Evolutionary conservation across 2,329 filamentous ascomycete genomes (phyloP).

Genomic region (Xylariaceae sp.): DNA sequence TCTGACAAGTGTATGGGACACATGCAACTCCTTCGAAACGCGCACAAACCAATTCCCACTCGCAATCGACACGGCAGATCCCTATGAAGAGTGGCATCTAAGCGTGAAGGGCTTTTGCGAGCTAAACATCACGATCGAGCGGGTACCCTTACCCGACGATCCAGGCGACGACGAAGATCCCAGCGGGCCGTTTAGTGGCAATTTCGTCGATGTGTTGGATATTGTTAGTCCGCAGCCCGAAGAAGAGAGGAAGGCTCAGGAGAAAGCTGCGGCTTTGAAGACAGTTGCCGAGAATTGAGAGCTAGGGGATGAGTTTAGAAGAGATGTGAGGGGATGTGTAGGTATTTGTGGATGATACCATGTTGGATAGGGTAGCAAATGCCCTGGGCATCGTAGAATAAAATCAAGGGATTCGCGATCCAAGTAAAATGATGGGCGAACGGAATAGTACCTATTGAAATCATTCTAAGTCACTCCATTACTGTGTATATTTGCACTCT

Average conservation of each 20-base stretch:
- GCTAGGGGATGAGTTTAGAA: too few relatives aligned
- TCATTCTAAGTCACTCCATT: too few relatives aligned
- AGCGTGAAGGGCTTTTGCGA: neutral
- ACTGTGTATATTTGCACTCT: too few relatives aligned
- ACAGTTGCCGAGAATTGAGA: too few relatives aligned
- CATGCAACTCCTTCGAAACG: neutral
- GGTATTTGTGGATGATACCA: too few relatives aligned
- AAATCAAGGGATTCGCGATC: too few relatives aligned
- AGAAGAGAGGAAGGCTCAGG: neutral
- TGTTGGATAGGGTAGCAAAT: too few relatives aligned
- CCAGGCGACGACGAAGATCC: neutral
- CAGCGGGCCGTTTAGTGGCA: neutral
- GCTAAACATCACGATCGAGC: slow-evolving; percentile 3
- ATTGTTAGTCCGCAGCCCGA: neutral
- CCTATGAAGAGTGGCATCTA: slow-evolving; percentile 4
- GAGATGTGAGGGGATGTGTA: too few relatives aligned
- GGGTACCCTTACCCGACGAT: slow-evolving; percentile 1
- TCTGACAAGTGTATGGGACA: neutral
- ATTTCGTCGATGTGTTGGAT: slow-evolving; percentile 8
- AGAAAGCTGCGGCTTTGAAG: too few relatives aligned
- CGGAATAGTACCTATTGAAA: too few relatives aligned
- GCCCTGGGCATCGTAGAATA: too few relatives aligned
- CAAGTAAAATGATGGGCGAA: too few relatives aligned
- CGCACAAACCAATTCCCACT: neutral
- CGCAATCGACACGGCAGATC: neutral